Percentiles rank a stretch among this genome's conserved stretches.
Evolutionary conservation across 305 asterid genomes (phyloP).

Genomic region (Rubia peregrina): DNA sequence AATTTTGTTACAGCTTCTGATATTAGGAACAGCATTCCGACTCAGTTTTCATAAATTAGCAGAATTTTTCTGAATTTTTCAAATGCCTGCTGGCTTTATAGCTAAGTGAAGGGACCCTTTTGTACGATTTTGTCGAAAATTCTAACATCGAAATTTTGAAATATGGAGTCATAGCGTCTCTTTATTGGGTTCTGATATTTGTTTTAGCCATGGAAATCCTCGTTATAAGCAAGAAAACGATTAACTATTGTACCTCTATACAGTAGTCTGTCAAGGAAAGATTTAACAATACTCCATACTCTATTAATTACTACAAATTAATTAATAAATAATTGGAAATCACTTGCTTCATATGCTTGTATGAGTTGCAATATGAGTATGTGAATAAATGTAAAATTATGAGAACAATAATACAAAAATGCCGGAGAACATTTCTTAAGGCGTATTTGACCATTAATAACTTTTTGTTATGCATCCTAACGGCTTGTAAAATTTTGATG

Average conservation of each 20-base stretch:
- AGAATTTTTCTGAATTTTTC: background rate
- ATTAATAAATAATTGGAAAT: too few species aligned
- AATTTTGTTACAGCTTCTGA: too few species aligned
- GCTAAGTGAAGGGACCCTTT: conserved; percentile 1
- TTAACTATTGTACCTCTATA: background rate
- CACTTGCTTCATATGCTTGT: background rate
- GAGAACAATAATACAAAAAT: too few species aligned
- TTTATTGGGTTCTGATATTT: conserved; percentile 4
- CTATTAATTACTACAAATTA: too few species aligned
- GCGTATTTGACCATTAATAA: too few species aligned
- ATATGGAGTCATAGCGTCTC: background rate
- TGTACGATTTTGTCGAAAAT: background rate
- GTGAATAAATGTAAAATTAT: background rate
- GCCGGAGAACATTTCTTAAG: too few species aligned
- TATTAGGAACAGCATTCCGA: too few species aligned
- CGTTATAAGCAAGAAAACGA: background rate
- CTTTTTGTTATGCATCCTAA: too few species aligned
- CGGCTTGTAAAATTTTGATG: too few species aligned
- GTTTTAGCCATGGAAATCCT: conserved; percentile 4
- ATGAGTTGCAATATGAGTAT: background rate
- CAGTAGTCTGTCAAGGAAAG: background rate
- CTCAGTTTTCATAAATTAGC: too few species aligned
- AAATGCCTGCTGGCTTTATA: background rate
- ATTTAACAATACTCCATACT: background rate
- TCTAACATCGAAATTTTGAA: background rate